phyloP scores from a whole-genome alignment of 345 rosid species.

The Gossypium turneri region DNA sequence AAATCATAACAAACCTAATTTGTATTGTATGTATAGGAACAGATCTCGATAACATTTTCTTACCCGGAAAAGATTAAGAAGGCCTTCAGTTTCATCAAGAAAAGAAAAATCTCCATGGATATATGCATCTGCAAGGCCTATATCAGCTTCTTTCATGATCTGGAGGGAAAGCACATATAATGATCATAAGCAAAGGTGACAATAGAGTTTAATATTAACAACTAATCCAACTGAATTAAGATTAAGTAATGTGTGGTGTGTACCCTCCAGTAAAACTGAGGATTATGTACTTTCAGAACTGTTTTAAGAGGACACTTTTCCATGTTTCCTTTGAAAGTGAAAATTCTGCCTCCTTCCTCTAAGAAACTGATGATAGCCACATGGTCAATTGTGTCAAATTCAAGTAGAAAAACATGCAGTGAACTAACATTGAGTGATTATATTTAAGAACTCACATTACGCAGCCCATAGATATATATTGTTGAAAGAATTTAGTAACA shows the following conservation, averaged over 20 bases:
- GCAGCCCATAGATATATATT: conserved; percentile 57
- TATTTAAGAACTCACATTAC: conserved; percentile 52
- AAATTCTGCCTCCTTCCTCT: conserved; percentile 87
- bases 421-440: not conserved
- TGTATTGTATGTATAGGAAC: not conserved
- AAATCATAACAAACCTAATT: not conserved
- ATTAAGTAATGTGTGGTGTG: not conserved
- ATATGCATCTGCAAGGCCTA: conserved; percentile 88
- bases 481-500: conserved; percentile 68
- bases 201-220: not conserved
- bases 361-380: conserved; percentile 40
- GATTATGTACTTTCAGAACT: conserved; percentile 62
- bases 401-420: not conserved
- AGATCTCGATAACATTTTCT: conserved; percentile 2
- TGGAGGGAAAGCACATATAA: conserved; percentile 16
- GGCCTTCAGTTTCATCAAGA: conserved; percentile 68
- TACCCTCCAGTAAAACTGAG: conserved; percentile 96
- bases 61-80: conserved; percentile 71
- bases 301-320: conserved; percentile 42
- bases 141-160: conserved; percentile 88
- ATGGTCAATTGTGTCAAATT: not conserved
- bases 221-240: not conserved
- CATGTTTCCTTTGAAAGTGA: conserved; percentile 50
- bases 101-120: conserved; percentile 79
- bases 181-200: not conserved